Conservation (phyloP, 2,329 filamentous ascomycete genomes). For the Tetracladium maxilliforme region DNA sequence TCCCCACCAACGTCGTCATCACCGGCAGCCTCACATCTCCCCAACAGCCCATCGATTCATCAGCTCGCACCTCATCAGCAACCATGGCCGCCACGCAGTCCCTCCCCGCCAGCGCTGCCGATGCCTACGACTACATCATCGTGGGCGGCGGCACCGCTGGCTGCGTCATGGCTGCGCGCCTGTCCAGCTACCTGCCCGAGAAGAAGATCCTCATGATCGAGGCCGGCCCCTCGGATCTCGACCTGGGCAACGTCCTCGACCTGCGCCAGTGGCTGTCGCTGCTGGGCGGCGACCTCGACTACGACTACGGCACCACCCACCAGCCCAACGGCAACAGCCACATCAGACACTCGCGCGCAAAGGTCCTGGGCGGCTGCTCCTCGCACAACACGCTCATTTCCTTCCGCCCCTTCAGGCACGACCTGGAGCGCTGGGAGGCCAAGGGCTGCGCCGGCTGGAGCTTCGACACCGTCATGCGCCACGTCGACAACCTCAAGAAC, state of each 20-base stretch:
- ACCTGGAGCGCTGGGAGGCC: conserved; percentile 71
- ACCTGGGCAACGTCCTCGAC: conserved; percentile 74
- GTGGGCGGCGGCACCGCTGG: conserved; percentile 35
- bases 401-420: conserved; percentile 82
- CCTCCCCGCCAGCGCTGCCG: conserved; percentile 12
- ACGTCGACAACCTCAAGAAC: conserved; percentile 74
- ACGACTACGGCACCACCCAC: conserved; percentile 75
- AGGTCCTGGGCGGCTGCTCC: conserved; percentile 84
- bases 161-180: conserved; percentile 27
- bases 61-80: no score
- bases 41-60: no score
- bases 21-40: no score
- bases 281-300: conserved; percentile 77
- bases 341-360: conserved; percentile 83
- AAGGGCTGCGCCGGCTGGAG: conserved; percentile 75
- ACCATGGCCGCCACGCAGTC: conserved; percentile 13
- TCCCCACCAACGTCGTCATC: no score
- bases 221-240: conserved; percentile 78
- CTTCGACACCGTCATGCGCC: conserved; percentile 70
- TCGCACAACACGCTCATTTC: conserved; percentile 91
- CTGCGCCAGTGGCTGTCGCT: conserved; percentile 78
- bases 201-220: conserved; percentile 75
- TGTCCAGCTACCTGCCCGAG: conserved; percentile 64
- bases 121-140: conserved; percentile 29
- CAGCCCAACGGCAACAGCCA: conserved; percentile 86